A percentile compares a stretch with the other conserved stretches of the same genome.
These are phyloP conservation scores for Discostella pseudostelligera DNA, from an alignment of 108 stramenopile genomes.

Conservation along the genomic window DNA sequence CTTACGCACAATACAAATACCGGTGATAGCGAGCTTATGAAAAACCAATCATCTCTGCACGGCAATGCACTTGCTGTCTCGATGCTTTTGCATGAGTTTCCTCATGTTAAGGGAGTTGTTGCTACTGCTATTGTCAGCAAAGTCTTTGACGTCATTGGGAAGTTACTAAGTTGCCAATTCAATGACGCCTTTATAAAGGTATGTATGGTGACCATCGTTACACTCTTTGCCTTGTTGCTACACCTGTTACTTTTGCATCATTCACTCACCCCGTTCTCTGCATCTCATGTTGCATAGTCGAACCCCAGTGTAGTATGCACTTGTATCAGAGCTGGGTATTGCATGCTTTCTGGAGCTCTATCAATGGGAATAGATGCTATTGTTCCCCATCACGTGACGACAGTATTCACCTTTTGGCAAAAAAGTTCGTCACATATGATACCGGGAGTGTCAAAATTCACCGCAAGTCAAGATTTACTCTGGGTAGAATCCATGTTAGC, in stretches of 20 bases:
- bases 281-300: slow-evolving; percentile 8
- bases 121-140: slow-evolving; percentile 53
- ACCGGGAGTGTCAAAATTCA: slow-evolving; percentile 47
- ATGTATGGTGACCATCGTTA: slow-evolving; percentile 4
- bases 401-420: slow-evolving; percentile 71
- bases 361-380: slow-evolving; percentile 66
- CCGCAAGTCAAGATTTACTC: slow-evolving; percentile 64
- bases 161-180: slow-evolving; percentile 58
- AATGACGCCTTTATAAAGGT: slow-evolving; percentile 55
- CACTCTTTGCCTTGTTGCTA: not conserved
- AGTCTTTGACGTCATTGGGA: slow-evolving; percentile 59
- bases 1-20: slow-evolving; percentile 7
- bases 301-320: slow-evolving; percentile 69
- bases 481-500: slow-evolving; percentile 70
- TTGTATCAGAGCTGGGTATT: slow-evolving; percentile 76
- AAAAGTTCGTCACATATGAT: slow-evolving; percentile 42
- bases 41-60: slow-evolving; percentile 71
- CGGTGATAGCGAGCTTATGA: slow-evolving; percentile 19
- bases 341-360: slow-evolving; percentile 65
- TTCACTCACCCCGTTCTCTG: not conserved
- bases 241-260: too few relatives aligned
- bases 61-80: slow-evolving; percentile 70
- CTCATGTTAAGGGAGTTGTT: slow-evolving; percentile 68
- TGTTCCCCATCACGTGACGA: slow-evolving; percentile 56
- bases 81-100: slow-evolving; percentile 66